Percentiles rank a stretch among this genome's conserved stretches.
These are phyloP conservation scores for Zygotorulaspora danielsina DNA, from an alignment of 805 yeast species.

Conservation along the genomic window DNA sequence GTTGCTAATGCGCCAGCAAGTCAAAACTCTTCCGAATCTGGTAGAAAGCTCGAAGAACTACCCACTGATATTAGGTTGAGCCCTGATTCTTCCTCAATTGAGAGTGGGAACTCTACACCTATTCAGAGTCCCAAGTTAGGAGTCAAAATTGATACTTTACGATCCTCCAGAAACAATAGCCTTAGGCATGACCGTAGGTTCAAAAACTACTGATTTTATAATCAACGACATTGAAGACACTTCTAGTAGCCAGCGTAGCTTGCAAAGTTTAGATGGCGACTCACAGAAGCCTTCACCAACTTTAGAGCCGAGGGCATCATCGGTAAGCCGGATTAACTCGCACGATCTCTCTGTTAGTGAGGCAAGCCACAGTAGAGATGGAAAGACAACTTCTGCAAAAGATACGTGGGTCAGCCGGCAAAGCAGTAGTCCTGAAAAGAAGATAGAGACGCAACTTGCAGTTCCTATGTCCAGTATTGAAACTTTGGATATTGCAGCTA, in stretches of 20 bases:
- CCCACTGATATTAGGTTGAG: conserved; percentile 11
- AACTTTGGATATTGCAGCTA: no score
- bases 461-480: no score
- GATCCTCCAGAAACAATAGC: conserved; percentile 1
- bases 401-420: no score
- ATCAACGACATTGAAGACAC: conserved; percentile 1
- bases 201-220: conserved; percentile 8
- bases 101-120: conserved; percentile 19
- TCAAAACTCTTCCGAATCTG: background rate
- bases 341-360: no score
- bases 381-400: no score
- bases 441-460: no score
- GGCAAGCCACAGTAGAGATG: background rate
- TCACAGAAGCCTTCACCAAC: conserved; percentile 4
- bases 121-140: conserved; percentile 13
- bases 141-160: background rate
- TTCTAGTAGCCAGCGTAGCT: background rate
- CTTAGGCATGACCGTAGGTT: conserved; percentile 16
- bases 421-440: no score
- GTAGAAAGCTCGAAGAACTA: background rate
- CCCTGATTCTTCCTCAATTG: conserved; percentile 13
- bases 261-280: background rate
- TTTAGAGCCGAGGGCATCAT: conserved; percentile 14
- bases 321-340: background rate
- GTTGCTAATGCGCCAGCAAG: background rate